Evolutionary conservation across 2,329 filamentous ascomycete genomes (phyloP), one percentile per base, ranked within the genome.

Genomic region (Monascus ruber): DNA sequence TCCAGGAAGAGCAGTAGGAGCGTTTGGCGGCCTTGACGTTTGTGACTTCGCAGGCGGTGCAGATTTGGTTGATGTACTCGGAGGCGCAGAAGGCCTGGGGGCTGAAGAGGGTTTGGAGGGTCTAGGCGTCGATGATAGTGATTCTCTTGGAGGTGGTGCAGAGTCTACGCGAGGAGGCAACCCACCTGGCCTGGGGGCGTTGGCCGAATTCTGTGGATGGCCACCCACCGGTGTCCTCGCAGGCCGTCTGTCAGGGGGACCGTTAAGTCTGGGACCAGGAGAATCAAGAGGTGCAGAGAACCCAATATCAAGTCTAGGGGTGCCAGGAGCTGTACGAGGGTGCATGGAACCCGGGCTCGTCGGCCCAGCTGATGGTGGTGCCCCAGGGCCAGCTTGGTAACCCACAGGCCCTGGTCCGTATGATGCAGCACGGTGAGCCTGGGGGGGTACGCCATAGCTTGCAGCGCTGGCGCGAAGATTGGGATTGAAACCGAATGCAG

Each of bases 401-500:
- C 53, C 54, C 50, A 59, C 56, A 3, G 54, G 50, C 4, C 49
- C 54, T n/a, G 44, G 51, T 27, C 54, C 55, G 43, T 60, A 58
- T 6, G 56, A 58, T 9, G 53, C 47, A 24, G 47, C 51, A 32
- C 55, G 59, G 42, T 55, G 37, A 28, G 38, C 42, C n/a, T 46
- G 45, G 26, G 44, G 47, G 2, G 28, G 10, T 6, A 45, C 43
- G 24, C 52, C 57, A 40, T 62, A 62, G 17, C 49, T 48, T 6
- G 59, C 51, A 11, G 61, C 62, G 40, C 60, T 58, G n/a, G 64
- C 49, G 38, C 64, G 63, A 39, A 70, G 59, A 42, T 67, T 69
- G 9, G 66, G 66, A 39, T 70, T 70, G 45, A 69, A 66, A 7
- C 64, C 65, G 49, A 70, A 70, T 9, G 66, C 66, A 32, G 66